These are phyloP conservation scores for Sporobolomyces phaffii DNA, from an alignment of 768 basidiomycete genomes.

Conservation along the genomic window DNA sequence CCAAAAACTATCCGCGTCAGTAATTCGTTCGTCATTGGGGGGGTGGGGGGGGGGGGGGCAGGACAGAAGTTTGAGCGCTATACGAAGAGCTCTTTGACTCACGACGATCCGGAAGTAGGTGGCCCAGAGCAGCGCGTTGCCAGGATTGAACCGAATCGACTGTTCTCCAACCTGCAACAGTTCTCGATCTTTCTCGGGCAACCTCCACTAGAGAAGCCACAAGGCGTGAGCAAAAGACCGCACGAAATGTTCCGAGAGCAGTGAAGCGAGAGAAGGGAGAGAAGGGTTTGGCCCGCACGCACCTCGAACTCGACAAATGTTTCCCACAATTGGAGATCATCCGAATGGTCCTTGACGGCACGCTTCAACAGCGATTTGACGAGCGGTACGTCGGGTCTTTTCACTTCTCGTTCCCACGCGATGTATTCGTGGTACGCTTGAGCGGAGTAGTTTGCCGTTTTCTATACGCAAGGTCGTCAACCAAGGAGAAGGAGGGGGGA, in stretches of 20 bases:
- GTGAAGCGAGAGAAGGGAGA: not conserved
- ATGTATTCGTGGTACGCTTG: conserved; percentile 40
- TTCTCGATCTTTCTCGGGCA: conserved; percentile 8
- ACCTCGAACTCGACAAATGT: conserved; percentile 69
- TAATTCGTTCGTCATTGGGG: too few relatives aligned
- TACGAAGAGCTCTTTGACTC: not conserved
- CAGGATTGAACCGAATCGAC: conserved; percentile 23
- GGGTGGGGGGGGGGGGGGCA: not conserved
- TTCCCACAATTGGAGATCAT: conserved; percentile 53
- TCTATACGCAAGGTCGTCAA: conserved; percentile 10
- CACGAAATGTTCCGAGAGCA: not conserved
- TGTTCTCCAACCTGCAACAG: conserved; percentile 16
- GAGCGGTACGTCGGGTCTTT: conserved; percentile 37
- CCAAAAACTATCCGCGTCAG: too few relatives aligned
- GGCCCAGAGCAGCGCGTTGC: conserved; percentile 1
- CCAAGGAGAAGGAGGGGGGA: too few relatives aligned
- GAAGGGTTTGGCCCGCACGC: not conserved
- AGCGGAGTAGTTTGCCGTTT: not conserved
- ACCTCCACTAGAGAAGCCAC: too few relatives aligned
- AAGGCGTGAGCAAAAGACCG: too few relatives aligned
- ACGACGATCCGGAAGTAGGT: conserved; percentile 15
- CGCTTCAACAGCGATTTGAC: conserved; percentile 40
- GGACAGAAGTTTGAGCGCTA: too few relatives aligned
- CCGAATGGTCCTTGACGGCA: conserved; percentile 26
- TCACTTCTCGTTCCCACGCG: conserved; percentile 43